phyloP scores from a whole-genome alignment of 371 early-diverging fungal genomes.

The Lichtheimia corymbifera region DNA sequence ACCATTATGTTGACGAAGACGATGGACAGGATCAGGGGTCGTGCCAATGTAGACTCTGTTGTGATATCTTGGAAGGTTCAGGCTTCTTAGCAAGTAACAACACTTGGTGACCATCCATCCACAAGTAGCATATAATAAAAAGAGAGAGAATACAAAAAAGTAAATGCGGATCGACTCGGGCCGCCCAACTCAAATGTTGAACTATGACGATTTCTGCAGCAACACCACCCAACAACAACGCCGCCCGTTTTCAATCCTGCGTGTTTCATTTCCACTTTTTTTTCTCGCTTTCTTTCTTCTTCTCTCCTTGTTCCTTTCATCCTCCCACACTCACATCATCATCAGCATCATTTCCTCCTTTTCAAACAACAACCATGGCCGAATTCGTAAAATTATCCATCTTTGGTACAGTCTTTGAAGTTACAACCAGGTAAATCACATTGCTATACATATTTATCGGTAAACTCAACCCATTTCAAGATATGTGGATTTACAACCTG shows the following conservation, averaged over 20 bases:
- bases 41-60: slow-evolving; percentile 3
- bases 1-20: background rate
- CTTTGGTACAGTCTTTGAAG: slow-evolving; percentile 93
- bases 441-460: background rate
- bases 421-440: slow-evolving; percentile 75
- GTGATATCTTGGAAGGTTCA: background rate
- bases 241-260: background rate
- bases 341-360: too few relatives aligned
- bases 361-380: slow-evolving; percentile 51
- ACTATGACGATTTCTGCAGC: too few relatives aligned
- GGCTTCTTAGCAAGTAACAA: background rate
- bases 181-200: background rate
- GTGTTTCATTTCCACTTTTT: too few relatives aligned
- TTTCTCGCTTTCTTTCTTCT: background rate
- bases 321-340: background rate
- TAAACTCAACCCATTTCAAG: slow-evolving; percentile 25
- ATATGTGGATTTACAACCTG: slow-evolving; percentile 90
- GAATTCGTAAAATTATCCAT: slow-evolving; percentile 85
- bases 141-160: background rate
- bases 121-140: background rate
- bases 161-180: background rate
- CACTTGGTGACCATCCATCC: background rate
- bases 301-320: background rate
- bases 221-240: background rate
- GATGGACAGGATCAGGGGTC: background rate